phyloP scores from a whole-genome alignment of 257 asterid genomes.

The Jasminum sambac region DNA sequence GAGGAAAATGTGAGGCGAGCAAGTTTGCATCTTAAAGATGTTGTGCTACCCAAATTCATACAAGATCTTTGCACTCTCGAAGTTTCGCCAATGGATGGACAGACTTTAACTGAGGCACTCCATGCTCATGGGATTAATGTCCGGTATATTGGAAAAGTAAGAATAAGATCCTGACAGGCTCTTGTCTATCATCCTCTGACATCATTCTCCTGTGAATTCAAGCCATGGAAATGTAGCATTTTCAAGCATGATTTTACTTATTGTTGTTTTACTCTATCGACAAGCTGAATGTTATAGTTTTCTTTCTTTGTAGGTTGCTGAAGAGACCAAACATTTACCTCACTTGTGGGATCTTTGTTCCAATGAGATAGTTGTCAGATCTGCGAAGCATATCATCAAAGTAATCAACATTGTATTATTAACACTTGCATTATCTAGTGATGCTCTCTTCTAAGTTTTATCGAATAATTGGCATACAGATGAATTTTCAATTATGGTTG shows the following conservation, averaged over 20 bases:
- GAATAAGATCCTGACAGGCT: slow-evolving; percentile 24
- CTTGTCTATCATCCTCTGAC: slow-evolving; percentile 11
- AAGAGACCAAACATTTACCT: slow-evolving; percentile 78
- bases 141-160: slow-evolving; percentile 87
- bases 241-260: neutral
- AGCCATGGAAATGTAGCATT: slow-evolving; percentile 11
- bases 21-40: slow-evolving; percentile 65
- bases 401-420: slow-evolving; percentile 39
- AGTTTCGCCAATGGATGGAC: slow-evolving; percentile 98
- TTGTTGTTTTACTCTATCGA: neutral
- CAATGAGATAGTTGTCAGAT: slow-evolving; percentile 81
- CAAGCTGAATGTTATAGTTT: slow-evolving; percentile 12
- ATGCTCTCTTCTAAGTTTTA: slow-evolving; percentile 1
- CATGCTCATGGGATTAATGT: slow-evolving; percentile 92
- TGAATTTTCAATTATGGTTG: neutral
- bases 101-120: slow-evolving; percentile 87
- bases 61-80: slow-evolving; percentile 84
- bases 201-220: neutral
- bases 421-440: slow-evolving; percentile 20
- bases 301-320: slow-evolving; percentile 69
- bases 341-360: slow-evolving; percentile 89
- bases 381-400: slow-evolving; percentile 88
- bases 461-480: slow-evolving; percentile 11
- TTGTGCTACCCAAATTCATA: slow-evolving; percentile 72
- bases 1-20: slow-evolving; percentile 82